phyloP scores from a whole-genome alignment of 2,329 filamentous ascomycete species.

The Xylaria sp. region DNA sequence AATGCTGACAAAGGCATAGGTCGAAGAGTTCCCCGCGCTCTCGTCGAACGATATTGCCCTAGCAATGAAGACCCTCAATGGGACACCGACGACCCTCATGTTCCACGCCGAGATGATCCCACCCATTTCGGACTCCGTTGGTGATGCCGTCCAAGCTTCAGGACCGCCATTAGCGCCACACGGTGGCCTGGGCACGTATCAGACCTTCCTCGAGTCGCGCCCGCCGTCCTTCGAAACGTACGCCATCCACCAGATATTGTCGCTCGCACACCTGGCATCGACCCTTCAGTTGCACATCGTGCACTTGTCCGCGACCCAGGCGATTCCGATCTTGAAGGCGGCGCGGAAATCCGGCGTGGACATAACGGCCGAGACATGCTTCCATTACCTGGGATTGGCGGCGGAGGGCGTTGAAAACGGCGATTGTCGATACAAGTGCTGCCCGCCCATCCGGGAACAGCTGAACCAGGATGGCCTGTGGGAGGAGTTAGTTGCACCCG shows the following conservation, averaged over 20 bases:
- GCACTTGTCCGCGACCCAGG: conserved; percentile 86
- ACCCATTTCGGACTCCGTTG: conserved; percentile 78
- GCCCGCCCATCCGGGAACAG: conserved; percentile 83
- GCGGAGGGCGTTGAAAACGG: conserved; percentile 81
- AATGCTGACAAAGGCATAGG: conserved; percentile 50
- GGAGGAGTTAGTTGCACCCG: conserved; percentile 71
- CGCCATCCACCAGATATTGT: conserved; percentile 84
- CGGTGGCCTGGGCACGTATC: conserved; percentile 76
- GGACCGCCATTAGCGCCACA: conserved; percentile 69
- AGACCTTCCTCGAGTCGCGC: conserved; percentile 88
- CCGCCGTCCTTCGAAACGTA: conserved; percentile 90
- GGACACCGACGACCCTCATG: conserved; percentile 89
- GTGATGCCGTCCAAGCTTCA: conserved; percentile 73
- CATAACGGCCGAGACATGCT: conserved; percentile 93
- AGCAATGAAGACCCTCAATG: conserved; percentile 79
- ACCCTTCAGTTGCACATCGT: conserved; percentile 89
- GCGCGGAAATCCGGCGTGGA: conserved; percentile 75
- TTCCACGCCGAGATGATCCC: conserved; percentile 99
- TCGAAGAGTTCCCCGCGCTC: conserved; percentile 96
- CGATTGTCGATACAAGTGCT: conserved; percentile 93
- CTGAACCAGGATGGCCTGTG: conserved; percentile 85
- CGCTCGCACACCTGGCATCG: conserved; percentile 78
- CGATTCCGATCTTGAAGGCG: conserved; percentile 76
- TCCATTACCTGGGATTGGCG: conserved; percentile 87
- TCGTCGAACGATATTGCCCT: conserved; percentile 75